Evolutionary conservation across 2,329 filamentous ascomycete species (phyloP), one percentile per base, ranked within the genome.

Genomic region (Arthrobotrys entomopaga): DNA sequence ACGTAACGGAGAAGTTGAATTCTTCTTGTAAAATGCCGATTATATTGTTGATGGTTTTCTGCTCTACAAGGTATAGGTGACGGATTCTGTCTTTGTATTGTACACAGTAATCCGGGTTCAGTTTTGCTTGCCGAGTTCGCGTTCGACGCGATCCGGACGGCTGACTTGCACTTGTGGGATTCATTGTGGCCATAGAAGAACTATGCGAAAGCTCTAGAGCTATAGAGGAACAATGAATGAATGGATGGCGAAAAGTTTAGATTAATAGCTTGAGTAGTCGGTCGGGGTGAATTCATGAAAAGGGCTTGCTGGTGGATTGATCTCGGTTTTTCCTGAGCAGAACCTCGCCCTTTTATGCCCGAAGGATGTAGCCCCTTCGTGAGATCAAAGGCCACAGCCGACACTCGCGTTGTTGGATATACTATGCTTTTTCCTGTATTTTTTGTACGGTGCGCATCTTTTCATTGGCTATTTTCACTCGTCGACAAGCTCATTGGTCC

Each of bases 51-150:
- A 20, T 20, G 8, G 49, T 24, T n/a, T 34, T 65, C 10, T 56
- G 34, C 2, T 65, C 60, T 16, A 38, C 16, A 11, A 65, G 49
- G 34, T 65, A 65, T 49, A 65, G 16, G 13, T 29, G 34, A 7
- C 40, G 24, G 50, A 56, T 46, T 24, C 10, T 48, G 15, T 49
- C 50, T 65, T 49, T 48, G 10, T 56, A 46, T 20, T 22, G 49
- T 3, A 34, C 10, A 15, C 15, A 56, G 8, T 13, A 10, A 20
- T 56, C 60, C 7, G 50, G 60, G 8, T 56, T 65, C 60, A 65
- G 50, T 50, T 40, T 65, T 65, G 60, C 34, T 40, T n/a, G 20
- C 16, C 40, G 56, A 13, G 22, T 15, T 11, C n/a, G 60, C 22
- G 49, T 11, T 3, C n/a, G 16, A 13, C 3, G 16, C 16, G 13